A percentile compares a stretch with the other conserved stretches of the same genome.
Evolutionary conservation across 73 alveolate genomes (phyloP).

Genomic region (Paramecium pentaurelia): DNA sequence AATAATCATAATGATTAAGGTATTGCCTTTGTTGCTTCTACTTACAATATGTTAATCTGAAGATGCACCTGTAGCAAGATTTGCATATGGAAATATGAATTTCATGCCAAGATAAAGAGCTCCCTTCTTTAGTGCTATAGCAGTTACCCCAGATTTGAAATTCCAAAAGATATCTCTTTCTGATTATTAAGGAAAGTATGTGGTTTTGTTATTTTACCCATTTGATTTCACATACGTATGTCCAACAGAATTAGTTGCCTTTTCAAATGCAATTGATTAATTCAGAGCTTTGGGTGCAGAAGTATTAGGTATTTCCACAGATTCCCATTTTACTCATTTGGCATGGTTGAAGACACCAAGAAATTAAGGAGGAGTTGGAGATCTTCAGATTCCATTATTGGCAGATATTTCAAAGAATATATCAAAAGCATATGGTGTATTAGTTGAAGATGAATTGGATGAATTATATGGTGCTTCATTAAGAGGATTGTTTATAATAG

Average conservation of each 20-base stretch:
- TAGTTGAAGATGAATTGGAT: slow-evolving; percentile 74
- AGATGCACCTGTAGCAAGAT: background rate
- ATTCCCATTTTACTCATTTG: slow-evolving; percentile 91
- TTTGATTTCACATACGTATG: slow-evolving; percentile 98
- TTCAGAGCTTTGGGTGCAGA: slow-evolving; percentile 89
- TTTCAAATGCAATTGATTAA: slow-evolving; percentile 89
- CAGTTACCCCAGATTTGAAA: slow-evolving; percentile 56
- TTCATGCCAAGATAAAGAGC: slow-evolving; percentile 51
- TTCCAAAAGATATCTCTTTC: slow-evolving; percentile 52
- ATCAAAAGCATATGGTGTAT: slow-evolving; percentile 90
- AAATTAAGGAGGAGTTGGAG: slow-evolving; percentile 95
- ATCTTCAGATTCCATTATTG: slow-evolving; percentile 92
- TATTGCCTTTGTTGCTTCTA: background rate
- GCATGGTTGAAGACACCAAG: slow-evolving; percentile 88
- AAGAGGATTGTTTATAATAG: slow-evolving; percentile 97
- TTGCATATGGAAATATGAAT: background rate
- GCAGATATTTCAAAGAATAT: slow-evolving; percentile 91
- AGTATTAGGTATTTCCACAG: slow-evolving; percentile 91
- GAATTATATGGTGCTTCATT: slow-evolving; percentile 82
- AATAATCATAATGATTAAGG: slow-evolving; percentile 24
- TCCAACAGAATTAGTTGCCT: slow-evolving; percentile 98
- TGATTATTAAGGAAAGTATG: slow-evolving; percentile 82
- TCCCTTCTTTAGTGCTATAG: slow-evolving; percentile 58
- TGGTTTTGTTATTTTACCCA: slow-evolving; percentile 96
- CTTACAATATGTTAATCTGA: background rate